Evolutionary conservation across 164 flowering plant genomes (phyloP), one percentile per base, ranked within the genome.

Genomic region (Annona cherimola): DNA sequence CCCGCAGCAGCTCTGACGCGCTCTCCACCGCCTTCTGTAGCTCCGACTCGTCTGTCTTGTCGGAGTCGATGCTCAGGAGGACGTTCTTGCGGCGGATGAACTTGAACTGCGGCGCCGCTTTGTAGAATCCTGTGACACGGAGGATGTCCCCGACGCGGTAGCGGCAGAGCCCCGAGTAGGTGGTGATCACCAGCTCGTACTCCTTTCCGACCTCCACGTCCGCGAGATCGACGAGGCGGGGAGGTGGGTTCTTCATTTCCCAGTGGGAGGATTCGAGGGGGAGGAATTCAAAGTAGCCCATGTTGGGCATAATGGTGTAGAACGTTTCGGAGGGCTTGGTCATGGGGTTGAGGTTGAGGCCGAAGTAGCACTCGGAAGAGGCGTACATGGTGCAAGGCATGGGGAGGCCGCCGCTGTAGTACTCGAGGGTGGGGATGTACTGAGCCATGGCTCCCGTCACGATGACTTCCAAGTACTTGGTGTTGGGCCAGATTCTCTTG

Each of bases 241-340:
- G 76, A 16, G 66, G 62, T 3, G 72, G 50, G 63, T 67, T 42
- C 1, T n/a, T 63, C 60, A 7, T 40, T 62, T 3, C 54, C 3
- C 0, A n/a, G 40, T 55, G 50, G 26, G 73, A 64, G 1, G 76
- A 68, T 8, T 68, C 76, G 61, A 73, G 78, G 8, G 84, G 84
- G 0, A 81, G 41, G 77, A 83, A 83, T 74, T 83, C 86, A 70
- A 81, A 83, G 69, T 79, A 83, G 70, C 70, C 84, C 86, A 83
- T 83, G 81, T 79, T 83, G 14, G 86, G 86, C 81, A 83, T 78
- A 69, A 83, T 79, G 61, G 86, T 83, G 80, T 83, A 83, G 63
- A 79, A 69, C 4, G 81, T 83, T 9, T 83, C 83, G 5, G 79
- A 55, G 2, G 86, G 86, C 70, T 76, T 69, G 67, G 72, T 76